Base-by-base conservation (phyloP, 208 protist genomes). In the Leishmania amazonensis region DNA sequence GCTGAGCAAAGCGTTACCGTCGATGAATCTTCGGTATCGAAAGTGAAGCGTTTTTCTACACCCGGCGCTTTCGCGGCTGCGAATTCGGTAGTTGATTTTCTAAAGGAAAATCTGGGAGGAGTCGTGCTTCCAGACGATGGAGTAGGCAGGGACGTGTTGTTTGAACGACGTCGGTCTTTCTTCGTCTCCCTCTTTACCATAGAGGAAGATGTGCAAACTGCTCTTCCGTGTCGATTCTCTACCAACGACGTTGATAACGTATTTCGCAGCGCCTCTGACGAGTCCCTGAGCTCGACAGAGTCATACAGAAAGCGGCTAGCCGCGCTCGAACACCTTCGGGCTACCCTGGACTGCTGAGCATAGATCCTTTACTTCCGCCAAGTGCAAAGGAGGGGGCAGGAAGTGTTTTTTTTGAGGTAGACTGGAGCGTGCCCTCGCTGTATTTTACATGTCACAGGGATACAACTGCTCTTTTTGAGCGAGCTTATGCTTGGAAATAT, bases 171-270 rank as follows among this genome's bases (percentile, higher is more conserved):
- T 19, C 53, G 53, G 1, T 54, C 71, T 13, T 88, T 88, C 76
- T 80, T 88, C 31, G 76, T 86, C 11, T 81, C 85, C 3, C 79
- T 88, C n/a, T 87, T 87, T 38, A 79, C 79, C 1, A 57, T 51
- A 21, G 57, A 31, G 17, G 79, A 85, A 28, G 64, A 85, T 15
- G 31, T 79, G 35, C 47, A 45, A n/a, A 75, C 65, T 35, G 70
- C 83, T 17, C 57, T 85, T 0, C 74, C 83, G 4, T 85, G 78
- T 51, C 78, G 83, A 40, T 85, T 85, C 45, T 82, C 83, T 31
- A 75, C 77, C 40, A 75, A 60, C 13, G 28, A 82, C 19, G 58
- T 80, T 64, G 42, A 71, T 2, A 21, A 21, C 7, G 3, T 85
- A 1, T 82, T 85, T 58, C 31, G 45, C n/a, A 31, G 58, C 15